Percentiles rank a stretch among this genome's conserved stretches.
phyloP scores from a whole-genome alignment of 352 stramenopile species.

The Phytophthora melonis region DNA sequence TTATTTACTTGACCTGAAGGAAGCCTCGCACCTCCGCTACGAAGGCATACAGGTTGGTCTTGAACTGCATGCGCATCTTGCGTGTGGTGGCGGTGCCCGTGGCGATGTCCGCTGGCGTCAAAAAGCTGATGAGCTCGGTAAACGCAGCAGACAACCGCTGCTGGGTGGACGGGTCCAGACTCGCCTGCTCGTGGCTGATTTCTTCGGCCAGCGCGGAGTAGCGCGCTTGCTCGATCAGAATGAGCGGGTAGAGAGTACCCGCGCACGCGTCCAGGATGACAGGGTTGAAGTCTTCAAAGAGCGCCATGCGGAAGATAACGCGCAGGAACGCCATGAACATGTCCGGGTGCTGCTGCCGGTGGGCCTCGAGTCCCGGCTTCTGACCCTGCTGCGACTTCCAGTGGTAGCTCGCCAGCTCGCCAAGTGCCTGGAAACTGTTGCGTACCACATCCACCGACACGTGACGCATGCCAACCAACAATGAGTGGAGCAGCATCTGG shows the following conservation, averaged over 20 bases:
- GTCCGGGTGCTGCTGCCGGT: conserved; percentile 58
- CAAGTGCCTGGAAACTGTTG: conserved; percentile 87
- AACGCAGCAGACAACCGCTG: conserved; percentile 73
- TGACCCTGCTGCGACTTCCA: conserved; percentile 64
- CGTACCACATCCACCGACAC: conserved; percentile 78
- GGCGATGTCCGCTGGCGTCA: conserved; percentile 66
- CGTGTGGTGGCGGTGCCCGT: conserved; percentile 70
- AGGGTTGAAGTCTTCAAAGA: conserved; percentile 86
- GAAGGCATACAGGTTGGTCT: conserved; percentile 85
- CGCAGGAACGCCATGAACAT: conserved; percentile 81
- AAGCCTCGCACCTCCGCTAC: conserved; percentile 85
- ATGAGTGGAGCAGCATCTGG: conserved; percentile 75
- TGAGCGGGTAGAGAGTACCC: conserved; percentile 78
- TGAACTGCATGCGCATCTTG: conserved; percentile 81
- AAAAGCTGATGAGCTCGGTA: conserved; percentile 69
- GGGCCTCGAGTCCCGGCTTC: conserved; percentile 57
- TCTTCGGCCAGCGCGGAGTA: conserved; percentile 77
- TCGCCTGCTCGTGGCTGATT: conserved; percentile 63
- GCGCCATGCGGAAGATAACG: conserved; percentile 79
- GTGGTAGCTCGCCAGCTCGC: conserved; percentile 78
- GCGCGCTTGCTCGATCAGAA: conserved; percentile 80
- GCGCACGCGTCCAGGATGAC: conserved; percentile 78
- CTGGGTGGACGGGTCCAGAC: conserved; percentile 47
- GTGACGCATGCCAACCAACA: conserved; percentile 81
- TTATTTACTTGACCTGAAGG: conserved; percentile 80